Percentiles rank a stretch among this genome's conserved stretches.
These are phyloP conservation scores for Yamadazyma sp. DNA, from an alignment of 1,139 yeast genomes.

Conservation along the genomic window DNA sequence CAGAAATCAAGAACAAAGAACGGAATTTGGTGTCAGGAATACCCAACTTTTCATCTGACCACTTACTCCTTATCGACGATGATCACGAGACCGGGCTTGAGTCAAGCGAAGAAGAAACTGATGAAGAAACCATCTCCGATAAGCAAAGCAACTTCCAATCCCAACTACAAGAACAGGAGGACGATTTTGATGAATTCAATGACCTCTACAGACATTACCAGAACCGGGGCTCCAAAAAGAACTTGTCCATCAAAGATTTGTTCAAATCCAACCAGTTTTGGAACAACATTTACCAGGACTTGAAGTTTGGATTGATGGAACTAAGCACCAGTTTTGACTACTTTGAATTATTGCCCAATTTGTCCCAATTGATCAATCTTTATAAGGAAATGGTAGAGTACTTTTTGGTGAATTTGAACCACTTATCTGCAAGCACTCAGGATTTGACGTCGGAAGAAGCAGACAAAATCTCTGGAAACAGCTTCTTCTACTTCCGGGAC, in stretches of 20 bases:
- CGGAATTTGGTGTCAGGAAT: constrained; percentile 8
- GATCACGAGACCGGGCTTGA: neutral
- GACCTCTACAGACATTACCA: constrained; percentile 10
- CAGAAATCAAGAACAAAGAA: constrained; percentile 9
- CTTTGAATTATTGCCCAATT: constrained; percentile 32
- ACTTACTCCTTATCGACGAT: constrained; percentile 6
- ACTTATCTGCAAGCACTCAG: constrained; percentile 15
- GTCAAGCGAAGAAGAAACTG: constrained; percentile 1
- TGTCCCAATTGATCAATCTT: constrained; percentile 23
- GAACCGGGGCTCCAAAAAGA: neutral
- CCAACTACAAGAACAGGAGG: constrained; percentile 4
- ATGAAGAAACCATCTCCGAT: neutral
- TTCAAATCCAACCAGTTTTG: constrained; percentile 29
- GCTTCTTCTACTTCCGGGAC: constrained; percentile 28
- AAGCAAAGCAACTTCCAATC: neutral
- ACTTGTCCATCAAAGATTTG: constrained; percentile 12
- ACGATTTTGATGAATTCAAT: constrained; percentile 7
- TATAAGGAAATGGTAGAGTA: constrained; percentile 32
- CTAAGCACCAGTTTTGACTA: constrained; percentile 19
- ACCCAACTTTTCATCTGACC: constrained; percentile 12
- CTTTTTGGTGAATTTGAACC: constrained; percentile 24
- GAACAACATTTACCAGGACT: constrained; percentile 35
- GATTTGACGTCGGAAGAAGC: constrained; percentile 19
- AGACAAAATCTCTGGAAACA: constrained; percentile 18
- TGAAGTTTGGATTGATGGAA: constrained; percentile 26